Evolutionary conservation across 2,329 filamentous ascomycete genomes (phyloP).

Genomic region (Colletotrichum brevisporum): DNA sequence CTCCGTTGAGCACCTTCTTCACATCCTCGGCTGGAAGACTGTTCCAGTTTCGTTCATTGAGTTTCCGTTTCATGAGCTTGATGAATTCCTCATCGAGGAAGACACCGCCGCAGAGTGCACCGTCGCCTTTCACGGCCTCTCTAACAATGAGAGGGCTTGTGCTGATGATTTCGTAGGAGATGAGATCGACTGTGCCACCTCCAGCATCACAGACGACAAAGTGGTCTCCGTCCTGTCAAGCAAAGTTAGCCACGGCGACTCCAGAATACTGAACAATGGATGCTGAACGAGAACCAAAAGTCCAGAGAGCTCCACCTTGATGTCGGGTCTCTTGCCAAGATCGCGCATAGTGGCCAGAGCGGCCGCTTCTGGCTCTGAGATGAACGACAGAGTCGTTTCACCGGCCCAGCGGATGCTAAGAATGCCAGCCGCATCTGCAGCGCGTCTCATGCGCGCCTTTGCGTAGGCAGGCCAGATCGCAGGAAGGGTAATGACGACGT

Average conservation of each 20-base stretch:
- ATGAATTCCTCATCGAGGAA: slow-evolving; percentile 58
- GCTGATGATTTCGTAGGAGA: slow-evolving; percentile 52
- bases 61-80: slow-evolving; percentile 45
- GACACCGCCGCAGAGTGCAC: slow-evolving; percentile 55
- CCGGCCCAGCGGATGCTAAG: slow-evolving; percentile 46
- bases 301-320: slow-evolving; percentile 37
- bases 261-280: not conserved
- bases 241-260: not conserved
- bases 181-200: slow-evolving; percentile 57
- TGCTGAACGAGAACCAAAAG: too few relatives aligned
- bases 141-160: slow-evolving; percentile 47
- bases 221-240: slow-evolving; percentile 39
- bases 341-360: slow-evolving; percentile 54
- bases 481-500: slow-evolving; percentile 59
- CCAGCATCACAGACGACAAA: slow-evolving; percentile 55
- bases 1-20: slow-evolving; percentile 31
- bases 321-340: slow-evolving; percentile 42
- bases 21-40: not conserved
- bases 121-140: slow-evolving; percentile 56
- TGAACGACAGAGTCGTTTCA: slow-evolving; percentile 50
- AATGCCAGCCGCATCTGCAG: slow-evolving; percentile 53
- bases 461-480: slow-evolving; percentile 62
- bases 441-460: slow-evolving; percentile 53
- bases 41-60: slow-evolving; percentile 24
- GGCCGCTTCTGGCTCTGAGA: slow-evolving; percentile 62